phyloP scores from a whole-genome alignment of 768 basidiomycete species.

The Tricholoma sp. region DNA sequence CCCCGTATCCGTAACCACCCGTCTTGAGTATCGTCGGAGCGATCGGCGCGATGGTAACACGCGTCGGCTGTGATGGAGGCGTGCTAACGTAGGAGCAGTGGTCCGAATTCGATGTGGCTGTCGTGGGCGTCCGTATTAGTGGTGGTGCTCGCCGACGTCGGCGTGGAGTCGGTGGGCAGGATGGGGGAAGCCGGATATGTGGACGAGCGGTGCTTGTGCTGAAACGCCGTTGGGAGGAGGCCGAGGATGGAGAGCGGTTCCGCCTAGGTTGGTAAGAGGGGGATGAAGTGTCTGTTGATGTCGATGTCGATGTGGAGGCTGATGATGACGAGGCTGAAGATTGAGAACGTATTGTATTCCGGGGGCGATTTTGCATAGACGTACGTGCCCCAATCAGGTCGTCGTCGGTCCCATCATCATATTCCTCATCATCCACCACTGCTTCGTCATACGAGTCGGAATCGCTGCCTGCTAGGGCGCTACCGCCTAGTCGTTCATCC shows the following conservation, averaged over 20 bases:
- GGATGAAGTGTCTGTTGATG: constrained; percentile 21
- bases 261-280: constrained; percentile 20
- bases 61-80: constrained; percentile 8
- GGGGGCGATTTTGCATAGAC: constrained; percentile 17
- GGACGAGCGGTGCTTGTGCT: constrained; percentile 19
- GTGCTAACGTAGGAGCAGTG: constrained; percentile 2
- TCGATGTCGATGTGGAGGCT: constrained; percentile 31
- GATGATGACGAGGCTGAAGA: constrained; percentile 42
- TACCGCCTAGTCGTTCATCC: constrained; percentile 16
- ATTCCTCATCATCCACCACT: constrained; percentile 25
- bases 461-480: constrained; percentile 32
- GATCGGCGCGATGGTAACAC: constrained; percentile 45
- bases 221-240: constrained; percentile 15
- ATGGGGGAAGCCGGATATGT: constrained; percentile 19
- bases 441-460: constrained; percentile 34
- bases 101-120: not conserved
- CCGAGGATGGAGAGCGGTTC: constrained; percentile 10
- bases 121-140: constrained; percentile 19
- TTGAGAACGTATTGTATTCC: constrained; percentile 29
- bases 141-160: constrained; percentile 20
- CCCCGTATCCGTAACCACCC: constrained; percentile 43
- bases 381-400: constrained; percentile 63
- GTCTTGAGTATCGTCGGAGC: constrained; percentile 84
- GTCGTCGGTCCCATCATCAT: constrained; percentile 30
- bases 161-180: constrained; percentile 28